A percentile compares a stretch with the other conserved stretches of the same genome.
Conservation (phyloP, 169 alveolate genomes). For the Cyclospora cayetanensis region DNA sequence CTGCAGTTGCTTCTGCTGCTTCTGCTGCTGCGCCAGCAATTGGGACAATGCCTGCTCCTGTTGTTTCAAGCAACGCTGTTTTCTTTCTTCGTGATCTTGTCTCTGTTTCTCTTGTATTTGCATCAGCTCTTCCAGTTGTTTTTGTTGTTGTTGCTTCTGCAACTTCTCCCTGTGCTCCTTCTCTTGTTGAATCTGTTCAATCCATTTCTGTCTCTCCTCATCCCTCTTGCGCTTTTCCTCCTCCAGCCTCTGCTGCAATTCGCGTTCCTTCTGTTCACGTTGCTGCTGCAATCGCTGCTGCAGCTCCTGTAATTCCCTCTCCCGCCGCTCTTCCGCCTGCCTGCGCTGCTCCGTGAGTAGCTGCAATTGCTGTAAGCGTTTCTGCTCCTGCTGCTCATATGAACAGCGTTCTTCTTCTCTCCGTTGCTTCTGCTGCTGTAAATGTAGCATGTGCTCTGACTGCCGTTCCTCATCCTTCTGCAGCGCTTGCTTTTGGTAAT, state of each 20-base stretch:
- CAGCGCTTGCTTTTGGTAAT: background rate
- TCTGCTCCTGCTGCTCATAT: slow-evolving; percentile 10
- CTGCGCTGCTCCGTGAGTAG: background rate
- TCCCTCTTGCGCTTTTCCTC: slow-evolving; percentile 12
- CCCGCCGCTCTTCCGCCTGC: background rate
- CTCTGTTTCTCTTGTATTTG: slow-evolving; percentile 26
- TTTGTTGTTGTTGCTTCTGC: slow-evolving; percentile 41
- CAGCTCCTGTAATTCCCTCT: slow-evolving; percentile 18
- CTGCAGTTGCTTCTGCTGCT: slow-evolving; percentile 48
- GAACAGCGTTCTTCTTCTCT: background rate
- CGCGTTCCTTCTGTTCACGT: slow-evolving; percentile 29
- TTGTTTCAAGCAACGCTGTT: background rate
- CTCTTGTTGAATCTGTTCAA: background rate
- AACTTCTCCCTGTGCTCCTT: background rate
- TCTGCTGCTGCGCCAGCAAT: slow-evolving; percentile 35
- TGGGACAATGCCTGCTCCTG: background rate
- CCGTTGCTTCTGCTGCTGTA: slow-evolving; percentile 14
- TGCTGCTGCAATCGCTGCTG: background rate
- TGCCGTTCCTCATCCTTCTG: background rate
- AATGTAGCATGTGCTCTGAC: background rate
- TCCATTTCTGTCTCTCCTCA: background rate
- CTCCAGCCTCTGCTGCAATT: background rate
- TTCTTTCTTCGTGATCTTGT: slow-evolving; percentile 4
- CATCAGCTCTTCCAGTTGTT: background rate
- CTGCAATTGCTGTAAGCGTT: slow-evolving; percentile 2